These are phyloP conservation scores for Cyberlindnera saturnus DNA, from an alignment of 805 yeast species.

Conservation along the genomic window DNA sequence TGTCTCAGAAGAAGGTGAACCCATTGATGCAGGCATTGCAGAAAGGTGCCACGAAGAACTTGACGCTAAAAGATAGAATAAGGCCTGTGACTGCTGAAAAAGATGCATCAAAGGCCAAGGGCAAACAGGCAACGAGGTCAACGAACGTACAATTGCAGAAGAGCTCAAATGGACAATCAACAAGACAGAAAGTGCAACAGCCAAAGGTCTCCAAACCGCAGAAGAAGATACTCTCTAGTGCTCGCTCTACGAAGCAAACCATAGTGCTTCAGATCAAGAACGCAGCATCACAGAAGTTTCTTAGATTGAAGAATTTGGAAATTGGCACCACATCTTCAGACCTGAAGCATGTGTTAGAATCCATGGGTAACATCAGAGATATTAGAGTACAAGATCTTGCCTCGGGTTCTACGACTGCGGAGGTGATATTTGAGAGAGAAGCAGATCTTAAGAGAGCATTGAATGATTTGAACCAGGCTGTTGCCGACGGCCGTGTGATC, in stretches of 20 bases:
- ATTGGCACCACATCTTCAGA: slow-evolving; percentile 27
- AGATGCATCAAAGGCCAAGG: background rate
- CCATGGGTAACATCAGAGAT: slow-evolving; percentile 15
- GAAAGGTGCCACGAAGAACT: slow-evolving; percentile 1
- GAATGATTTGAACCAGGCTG: slow-evolving; percentile 32
- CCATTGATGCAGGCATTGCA: slow-evolving; percentile 7
- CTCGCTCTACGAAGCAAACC: background rate
- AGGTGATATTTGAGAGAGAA: slow-evolving; percentile 27
- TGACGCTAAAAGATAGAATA: slow-evolving; percentile 7
- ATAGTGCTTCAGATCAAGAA: slow-evolving; percentile 17
- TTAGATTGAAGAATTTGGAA: slow-evolving; percentile 27
- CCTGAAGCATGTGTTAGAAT: slow-evolving; percentile 23
- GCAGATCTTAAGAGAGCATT: slow-evolving; percentile 26
- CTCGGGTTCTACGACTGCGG: slow-evolving; percentile 34
- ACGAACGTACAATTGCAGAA: background rate
- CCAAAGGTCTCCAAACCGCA: background rate
- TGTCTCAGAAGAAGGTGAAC: background rate
- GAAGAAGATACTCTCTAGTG: background rate
- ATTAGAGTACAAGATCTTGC: slow-evolving; percentile 28
- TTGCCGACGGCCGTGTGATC: slow-evolving; percentile 42
- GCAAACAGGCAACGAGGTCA: background rate
- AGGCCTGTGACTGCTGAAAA: slow-evolving; percentile 3
- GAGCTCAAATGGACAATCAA: background rate
- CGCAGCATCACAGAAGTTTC: slow-evolving; percentile 18
- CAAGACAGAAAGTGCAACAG: background rate